A percentile compares a stretch with the other conserved stretches of the same genome.
Conservation (phyloP, 805 yeast species). For the Groenewaldozyma salmanticensis region DNA sequence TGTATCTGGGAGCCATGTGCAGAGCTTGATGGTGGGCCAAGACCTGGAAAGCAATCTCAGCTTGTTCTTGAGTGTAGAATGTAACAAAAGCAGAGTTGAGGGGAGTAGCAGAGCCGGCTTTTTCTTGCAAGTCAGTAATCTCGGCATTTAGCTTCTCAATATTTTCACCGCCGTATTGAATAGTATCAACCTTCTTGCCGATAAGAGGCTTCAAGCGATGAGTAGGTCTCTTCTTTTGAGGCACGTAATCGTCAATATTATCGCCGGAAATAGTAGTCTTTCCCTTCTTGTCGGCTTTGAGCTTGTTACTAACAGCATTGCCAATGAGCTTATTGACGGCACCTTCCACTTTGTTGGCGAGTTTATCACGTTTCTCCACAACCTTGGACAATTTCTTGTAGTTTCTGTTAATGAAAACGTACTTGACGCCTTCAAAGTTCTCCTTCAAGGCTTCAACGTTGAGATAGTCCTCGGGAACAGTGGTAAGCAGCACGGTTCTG, state of each 20-base stretch:
- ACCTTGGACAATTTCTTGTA: conserved; percentile 41
- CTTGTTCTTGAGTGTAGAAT: conserved; percentile 75
- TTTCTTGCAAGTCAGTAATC: conserved; percentile 48
- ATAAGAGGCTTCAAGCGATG: conserved; percentile 61
- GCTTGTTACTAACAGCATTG: conserved; percentile 52
- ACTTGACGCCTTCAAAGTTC: conserved; percentile 72
- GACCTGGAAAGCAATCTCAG: conserved; percentile 79
- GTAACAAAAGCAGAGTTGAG: conserved; percentile 77
- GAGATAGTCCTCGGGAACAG: conserved; percentile 66
- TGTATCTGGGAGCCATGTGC: conserved; percentile 37
- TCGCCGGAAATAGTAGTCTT: conserved; percentile 20
- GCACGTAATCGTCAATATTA: conserved; percentile 38
- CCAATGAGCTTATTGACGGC: conserved; percentile 51
- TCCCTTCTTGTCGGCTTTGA: conserved; percentile 61
- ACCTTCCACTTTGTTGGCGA: conserved; percentile 56
- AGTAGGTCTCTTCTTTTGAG: conserved; percentile 71
- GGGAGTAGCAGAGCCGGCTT: conserved; percentile 47
- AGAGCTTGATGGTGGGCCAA: conserved; percentile 41
- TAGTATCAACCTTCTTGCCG: conserved; percentile 80
- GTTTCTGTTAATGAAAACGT: conserved; percentile 72
- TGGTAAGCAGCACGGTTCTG: conserved; percentile 74
- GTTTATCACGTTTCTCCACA: conserved; percentile 47
- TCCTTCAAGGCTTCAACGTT: conserved; percentile 64
- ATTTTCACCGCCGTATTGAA: conserved; percentile 59
- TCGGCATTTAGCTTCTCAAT: conserved; percentile 61